phyloP scores from a whole-genome alignment of 768 basidiomycete genomes.

The Panus rudis region DNA sequence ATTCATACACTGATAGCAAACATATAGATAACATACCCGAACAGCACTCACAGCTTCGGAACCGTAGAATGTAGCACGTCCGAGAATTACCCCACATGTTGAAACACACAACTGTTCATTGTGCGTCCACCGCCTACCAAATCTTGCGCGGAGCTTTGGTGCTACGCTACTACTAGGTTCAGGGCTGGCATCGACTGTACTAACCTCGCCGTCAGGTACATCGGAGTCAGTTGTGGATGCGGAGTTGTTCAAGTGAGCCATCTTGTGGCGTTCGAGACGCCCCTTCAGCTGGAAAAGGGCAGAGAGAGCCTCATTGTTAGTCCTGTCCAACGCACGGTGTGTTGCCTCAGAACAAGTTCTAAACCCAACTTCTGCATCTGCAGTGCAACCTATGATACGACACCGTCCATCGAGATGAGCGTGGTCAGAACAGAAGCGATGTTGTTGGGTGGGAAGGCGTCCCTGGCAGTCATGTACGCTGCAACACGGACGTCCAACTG shows the following conservation, averaged over 20 bases:
- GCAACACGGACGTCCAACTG: neutral
- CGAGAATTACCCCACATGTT: conserved; percentile 10
- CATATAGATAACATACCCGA: conserved; percentile 2
- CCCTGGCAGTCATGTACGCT: neutral
- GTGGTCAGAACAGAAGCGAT: neutral
- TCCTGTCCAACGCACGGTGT: neutral
- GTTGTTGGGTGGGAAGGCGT: neutral
- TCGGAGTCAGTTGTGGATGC: neutral
- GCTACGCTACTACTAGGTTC: neutral
- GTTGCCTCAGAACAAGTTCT: neutral
- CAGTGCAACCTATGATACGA: neutral
- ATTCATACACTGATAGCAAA: conserved; percentile 7
- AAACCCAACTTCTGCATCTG: neutral
- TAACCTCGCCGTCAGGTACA: neutral
- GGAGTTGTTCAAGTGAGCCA: neutral
- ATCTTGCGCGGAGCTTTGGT: neutral
- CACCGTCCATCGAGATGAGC: neutral
- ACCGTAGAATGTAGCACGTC: conserved; percentile 16
- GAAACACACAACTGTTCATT: conserved; percentile 21
- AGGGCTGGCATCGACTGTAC: neutral
- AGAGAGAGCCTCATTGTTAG: too few species aligned
- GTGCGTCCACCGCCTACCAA: conserved; percentile 17
- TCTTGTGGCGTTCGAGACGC: neutral
- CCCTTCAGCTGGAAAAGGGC: neutral
- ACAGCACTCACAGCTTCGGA: conserved; percentile 14